phyloP scores from a whole-genome alignment of 768 basidiomycete genomes.

The Trametopsis cervina region DNA sequence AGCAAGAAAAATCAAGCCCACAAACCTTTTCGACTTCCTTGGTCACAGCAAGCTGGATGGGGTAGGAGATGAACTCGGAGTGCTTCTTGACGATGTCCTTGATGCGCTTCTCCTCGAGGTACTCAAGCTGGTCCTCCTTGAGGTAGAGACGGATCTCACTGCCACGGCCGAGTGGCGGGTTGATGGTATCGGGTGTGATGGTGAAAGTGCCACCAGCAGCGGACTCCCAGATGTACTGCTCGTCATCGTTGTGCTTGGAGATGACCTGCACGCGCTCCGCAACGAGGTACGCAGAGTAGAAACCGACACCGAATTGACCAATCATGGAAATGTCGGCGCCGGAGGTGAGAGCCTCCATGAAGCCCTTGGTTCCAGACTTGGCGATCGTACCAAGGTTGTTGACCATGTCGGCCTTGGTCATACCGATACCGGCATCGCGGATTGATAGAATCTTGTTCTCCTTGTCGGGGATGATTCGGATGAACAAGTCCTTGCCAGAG shows the following conservation, averaged over 20 bases:
- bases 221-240: conserved; percentile 99
- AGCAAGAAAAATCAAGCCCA: neutral
- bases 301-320: conserved; percentile 99
- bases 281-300: conserved; percentile 99
- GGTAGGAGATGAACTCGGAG: conserved; percentile 99
- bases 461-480: conserved; percentile 93
- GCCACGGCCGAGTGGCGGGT: conserved; percentile 89
- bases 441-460: conserved; percentile 88
- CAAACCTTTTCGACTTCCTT: conserved; percentile 99
- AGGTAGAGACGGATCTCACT: conserved; percentile 87
- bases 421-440: conserved; percentile 95
- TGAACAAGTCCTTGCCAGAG: conserved; percentile 84
- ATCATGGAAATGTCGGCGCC: conserved; percentile 95
- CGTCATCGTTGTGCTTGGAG: conserved; percentile 99
- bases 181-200: conserved; percentile 88
- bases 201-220: conserved; percentile 99
- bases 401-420: conserved; percentile 99
- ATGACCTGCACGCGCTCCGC: conserved; percentile 98
- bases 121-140: conserved; percentile 99
- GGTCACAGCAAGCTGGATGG: conserved; percentile 95
- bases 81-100: conserved; percentile 99
- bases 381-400: conserved; percentile 98
- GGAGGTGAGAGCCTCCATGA: conserved; percentile 96
- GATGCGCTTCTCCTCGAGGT: conserved; percentile 98
- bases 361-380: conserved; percentile 96